Percentiles rank a stretch among this genome's conserved stretches.
phyloP scores from a whole-genome alignment of 495 filamentous ascomycete genomes.

The Aspergillus coremiiformis region DNA sequence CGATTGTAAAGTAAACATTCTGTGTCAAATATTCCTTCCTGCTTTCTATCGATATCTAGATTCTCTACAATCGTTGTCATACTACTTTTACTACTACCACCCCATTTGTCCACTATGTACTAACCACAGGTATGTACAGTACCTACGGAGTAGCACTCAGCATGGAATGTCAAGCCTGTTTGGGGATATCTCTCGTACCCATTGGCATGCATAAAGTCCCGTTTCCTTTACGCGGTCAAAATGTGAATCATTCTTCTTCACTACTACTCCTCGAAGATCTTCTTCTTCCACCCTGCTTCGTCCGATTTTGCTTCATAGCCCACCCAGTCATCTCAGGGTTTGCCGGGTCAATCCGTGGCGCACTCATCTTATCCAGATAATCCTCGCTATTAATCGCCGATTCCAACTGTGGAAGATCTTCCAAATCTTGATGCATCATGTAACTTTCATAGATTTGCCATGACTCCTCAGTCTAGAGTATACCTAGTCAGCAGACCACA shows the following conservation, averaged over 20 bases:
- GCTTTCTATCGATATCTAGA: too few relatives aligned
- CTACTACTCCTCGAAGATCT: conserved; percentile 15
- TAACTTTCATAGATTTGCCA: conserved; percentile 53
- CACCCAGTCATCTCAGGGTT: conserved; percentile 42
- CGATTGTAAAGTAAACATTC: too few relatives aligned
- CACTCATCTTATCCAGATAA: conserved; percentile 60
- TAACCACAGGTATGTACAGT: too few relatives aligned
- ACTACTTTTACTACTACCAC: too few relatives aligned
- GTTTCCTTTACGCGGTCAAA: not conserved
- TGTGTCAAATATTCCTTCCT: too few relatives aligned
- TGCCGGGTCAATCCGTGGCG: conserved; percentile 50
- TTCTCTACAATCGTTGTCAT: too few relatives aligned
- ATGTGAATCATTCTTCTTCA: conserved; percentile 16
- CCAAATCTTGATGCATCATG: conserved; percentile 50
- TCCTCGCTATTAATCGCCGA: conserved; percentile 48
- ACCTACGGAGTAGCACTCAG: too few relatives aligned
- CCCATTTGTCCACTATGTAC: too few relatives aligned
- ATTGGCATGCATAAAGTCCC: not conserved
- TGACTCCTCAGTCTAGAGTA: conserved; percentile 46
- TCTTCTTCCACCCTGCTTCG: conserved; percentile 23
- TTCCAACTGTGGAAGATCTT: conserved; percentile 42
- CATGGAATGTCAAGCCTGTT: not conserved
- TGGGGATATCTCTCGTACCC: not conserved
- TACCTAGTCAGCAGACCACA: conserved; percentile 12
- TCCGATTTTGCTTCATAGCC: conserved; percentile 45